Conservation (phyloP, 2,329 filamentous ascomycete species). For the Paracoccidioides brasiliensis region DNA sequence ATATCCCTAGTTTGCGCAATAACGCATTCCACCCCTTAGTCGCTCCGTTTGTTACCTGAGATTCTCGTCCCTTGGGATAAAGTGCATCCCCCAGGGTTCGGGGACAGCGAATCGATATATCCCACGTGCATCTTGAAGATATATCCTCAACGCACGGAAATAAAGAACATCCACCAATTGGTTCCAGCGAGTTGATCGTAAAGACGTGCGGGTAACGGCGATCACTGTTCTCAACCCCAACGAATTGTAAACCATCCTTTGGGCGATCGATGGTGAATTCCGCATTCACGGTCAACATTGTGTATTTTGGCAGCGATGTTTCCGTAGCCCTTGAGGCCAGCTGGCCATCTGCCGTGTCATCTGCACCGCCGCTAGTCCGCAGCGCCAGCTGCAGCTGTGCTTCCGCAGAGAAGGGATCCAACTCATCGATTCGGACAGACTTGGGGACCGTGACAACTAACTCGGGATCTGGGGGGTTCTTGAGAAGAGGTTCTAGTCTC, state of each 20-base stretch:
- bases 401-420: slow-evolving; percentile 41
- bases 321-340: slow-evolving; percentile 24
- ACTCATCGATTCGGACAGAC: slow-evolving; percentile 48
- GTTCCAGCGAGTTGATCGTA: slow-evolving; percentile 57
- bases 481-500: slow-evolving; percentile 48
- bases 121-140: slow-evolving; percentile 70
- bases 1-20: slow-evolving; percentile 30
- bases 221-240: slow-evolving; percentile 69
- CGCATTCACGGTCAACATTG: slow-evolving; percentile 52
- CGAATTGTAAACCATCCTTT: slow-evolving; percentile 82
- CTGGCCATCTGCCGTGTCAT: slow-evolving; percentile 27
- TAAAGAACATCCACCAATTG: slow-evolving; percentile 65
- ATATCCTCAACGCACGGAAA: slow-evolving; percentile 91
- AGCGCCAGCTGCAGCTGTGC: slow-evolving; percentile 34
- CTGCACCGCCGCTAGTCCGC: slow-evolving; percentile 25
- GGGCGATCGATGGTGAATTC: slow-evolving; percentile 66
- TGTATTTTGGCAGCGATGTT: slow-evolving; percentile 37
- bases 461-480: slow-evolving; percentile 42
- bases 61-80: slow-evolving; percentile 23
- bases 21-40: slow-evolving; percentile 18
- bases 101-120: slow-evolving; percentile 73
- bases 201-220: slow-evolving; percentile 82
- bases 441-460: slow-evolving; percentile 47
- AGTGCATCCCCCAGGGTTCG: slow-evolving; percentile 70
- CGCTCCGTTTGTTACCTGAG: slow-evolving; percentile 12